Conservation (phyloP, 2,329 filamentous ascomycete species). For the Colletotrichum orchidophilum region DNA sequence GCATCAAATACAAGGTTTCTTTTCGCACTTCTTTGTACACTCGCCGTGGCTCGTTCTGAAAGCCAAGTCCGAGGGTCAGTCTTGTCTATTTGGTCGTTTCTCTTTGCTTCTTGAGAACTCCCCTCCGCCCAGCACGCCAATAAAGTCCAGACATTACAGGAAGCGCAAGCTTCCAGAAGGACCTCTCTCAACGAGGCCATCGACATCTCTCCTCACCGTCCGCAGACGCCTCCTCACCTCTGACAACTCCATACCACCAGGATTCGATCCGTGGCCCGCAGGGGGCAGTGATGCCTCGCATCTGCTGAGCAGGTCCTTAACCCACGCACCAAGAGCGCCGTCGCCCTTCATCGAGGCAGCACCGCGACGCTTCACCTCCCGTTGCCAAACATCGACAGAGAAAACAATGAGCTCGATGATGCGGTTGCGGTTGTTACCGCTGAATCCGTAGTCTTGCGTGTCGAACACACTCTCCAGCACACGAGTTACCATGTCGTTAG, state of each 20-base stretch:
- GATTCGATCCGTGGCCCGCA: constrained; percentile 51
- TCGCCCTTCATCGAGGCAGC: constrained; percentile 48
- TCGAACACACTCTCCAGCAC: constrained; percentile 67
- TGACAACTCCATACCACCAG: constrained; percentile 55
- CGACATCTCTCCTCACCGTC: constrained; percentile 54
- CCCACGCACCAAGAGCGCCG: constrained; percentile 51
- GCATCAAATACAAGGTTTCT: constrained; percentile 21
- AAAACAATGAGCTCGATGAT: constrained; percentile 65
- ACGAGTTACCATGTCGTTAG: constrained; percentile 64
- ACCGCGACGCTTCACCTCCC: constrained; percentile 58
- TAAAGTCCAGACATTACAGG: constrained; percentile 44
- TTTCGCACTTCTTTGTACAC: constrained; percentile 30
- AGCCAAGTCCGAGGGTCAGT: neutral
- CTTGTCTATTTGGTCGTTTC: constrained; percentile 6
- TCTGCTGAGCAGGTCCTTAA: constrained; percentile 59
- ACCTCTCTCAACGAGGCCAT: constrained; percentile 53
- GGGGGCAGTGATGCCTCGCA: constrained; percentile 58
- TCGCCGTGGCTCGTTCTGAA: neutral
- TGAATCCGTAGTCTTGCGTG: constrained; percentile 68
- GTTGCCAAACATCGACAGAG: constrained; percentile 59
- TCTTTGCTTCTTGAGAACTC: neutral
- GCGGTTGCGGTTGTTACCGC: constrained; percentile 56
- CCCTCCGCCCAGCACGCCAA: neutral
- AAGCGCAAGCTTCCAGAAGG: constrained; percentile 56
- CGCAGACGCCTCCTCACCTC: constrained; percentile 55